Conservation (phyloP, 1,139 yeast species). For the Blastobotrys niveus region DNA sequence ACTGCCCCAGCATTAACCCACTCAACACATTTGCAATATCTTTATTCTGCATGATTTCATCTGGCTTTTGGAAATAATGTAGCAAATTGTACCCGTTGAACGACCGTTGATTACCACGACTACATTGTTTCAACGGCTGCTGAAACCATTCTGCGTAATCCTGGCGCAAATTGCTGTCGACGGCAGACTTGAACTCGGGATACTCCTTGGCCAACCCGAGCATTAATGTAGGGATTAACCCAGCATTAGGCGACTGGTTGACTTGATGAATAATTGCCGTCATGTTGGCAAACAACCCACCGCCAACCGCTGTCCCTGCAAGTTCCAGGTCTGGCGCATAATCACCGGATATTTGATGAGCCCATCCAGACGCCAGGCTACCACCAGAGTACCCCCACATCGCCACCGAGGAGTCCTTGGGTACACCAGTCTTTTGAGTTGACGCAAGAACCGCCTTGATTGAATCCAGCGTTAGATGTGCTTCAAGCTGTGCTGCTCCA, state of each 20-base stretch:
- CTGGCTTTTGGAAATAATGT: no score
- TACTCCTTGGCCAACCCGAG: constrained; percentile 30
- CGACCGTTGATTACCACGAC: no score
- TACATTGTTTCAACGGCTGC: constrained; percentile 18
- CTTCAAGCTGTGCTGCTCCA: constrained; percentile 21
- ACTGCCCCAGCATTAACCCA: no score
- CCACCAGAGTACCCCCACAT: constrained; percentile 33
- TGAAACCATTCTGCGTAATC: constrained; percentile 17
- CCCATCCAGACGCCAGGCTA: constrained; percentile 31
- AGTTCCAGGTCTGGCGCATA: constrained; percentile 29
- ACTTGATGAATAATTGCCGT: constrained; percentile 19
- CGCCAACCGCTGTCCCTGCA: constrained; percentile 10
- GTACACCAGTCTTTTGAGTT: constrained; percentile 15
- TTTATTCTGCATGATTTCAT: no score
- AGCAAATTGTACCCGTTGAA: no score
- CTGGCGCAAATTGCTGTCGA: constrained; percentile 18
- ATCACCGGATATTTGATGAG: constrained; percentile 26
- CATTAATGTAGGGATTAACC: constrained; percentile 24
- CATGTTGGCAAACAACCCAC: constrained; percentile 12
- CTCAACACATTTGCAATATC: no score
- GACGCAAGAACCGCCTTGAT: constrained; percentile 20
- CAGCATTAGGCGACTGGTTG: constrained; percentile 17
- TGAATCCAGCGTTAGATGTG: constrained; percentile 22
- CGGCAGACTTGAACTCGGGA: constrained; percentile 18
- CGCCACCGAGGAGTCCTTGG: constrained; percentile 17